These are phyloP conservation scores for Aspergillus calidoustus DNA, from an alignment of 2,329 filamentous ascomycete species.

Conservation along the genomic window DNA sequence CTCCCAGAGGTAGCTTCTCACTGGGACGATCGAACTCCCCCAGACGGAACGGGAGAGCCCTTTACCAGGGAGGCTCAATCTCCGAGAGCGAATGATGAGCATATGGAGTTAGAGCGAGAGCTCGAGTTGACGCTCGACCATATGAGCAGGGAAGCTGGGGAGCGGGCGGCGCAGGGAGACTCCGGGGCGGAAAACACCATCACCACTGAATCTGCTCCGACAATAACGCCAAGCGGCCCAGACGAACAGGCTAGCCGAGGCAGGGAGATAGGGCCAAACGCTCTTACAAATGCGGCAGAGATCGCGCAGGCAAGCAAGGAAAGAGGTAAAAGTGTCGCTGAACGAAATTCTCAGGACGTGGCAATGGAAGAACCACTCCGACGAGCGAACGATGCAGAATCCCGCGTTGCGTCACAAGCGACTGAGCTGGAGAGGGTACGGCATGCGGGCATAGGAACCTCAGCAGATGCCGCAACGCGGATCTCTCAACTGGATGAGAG, in stretches of 20 bases:
- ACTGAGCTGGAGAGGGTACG: neutral
- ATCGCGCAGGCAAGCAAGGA: neutral
- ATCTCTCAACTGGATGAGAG: no score
- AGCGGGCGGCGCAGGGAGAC: neutral
- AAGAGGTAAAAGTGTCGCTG: neutral
- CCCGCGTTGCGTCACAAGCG: neutral
- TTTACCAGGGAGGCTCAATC: neutral
- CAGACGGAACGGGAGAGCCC: neutral
- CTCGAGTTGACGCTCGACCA: neutral
- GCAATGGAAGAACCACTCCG: neutral
- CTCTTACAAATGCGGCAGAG: neutral
- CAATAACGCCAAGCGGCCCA: neutral
- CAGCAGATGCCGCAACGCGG: no score
- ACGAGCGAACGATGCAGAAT: neutral
- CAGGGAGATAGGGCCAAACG: neutral
- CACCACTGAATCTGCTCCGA: neutral
- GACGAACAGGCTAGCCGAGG: no score
- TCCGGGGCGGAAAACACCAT: neutral
- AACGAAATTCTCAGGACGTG: neutral
- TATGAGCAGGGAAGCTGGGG: neutral
- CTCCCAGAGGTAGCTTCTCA: constrained; percentile 1
- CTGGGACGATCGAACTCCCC: neutral
- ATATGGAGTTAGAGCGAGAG: neutral
- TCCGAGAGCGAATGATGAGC: neutral
- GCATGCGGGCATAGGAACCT: neutral